Base-by-base conservation (phyloP, 2,329 filamentous ascomycete genomes). In the Nemania diffusa region DNA sequence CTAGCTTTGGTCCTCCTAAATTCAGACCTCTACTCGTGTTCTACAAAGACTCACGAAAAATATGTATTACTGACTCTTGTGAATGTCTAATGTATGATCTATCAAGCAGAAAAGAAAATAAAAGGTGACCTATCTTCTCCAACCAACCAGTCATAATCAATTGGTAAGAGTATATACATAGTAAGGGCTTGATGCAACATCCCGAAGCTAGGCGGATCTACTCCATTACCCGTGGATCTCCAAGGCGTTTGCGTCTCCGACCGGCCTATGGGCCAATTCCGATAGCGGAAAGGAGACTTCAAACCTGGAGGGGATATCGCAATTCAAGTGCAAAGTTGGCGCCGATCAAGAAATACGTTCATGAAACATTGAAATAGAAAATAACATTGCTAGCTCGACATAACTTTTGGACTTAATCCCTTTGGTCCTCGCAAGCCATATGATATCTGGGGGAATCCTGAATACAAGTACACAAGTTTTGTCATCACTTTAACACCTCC, bases 401-500 rank as follows among this genome's bases (percentile, higher is more conserved):
- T 56, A 62, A 70, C 66, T 69, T 70, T 69, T 64, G 66, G 65
- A 69, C 66, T 69, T 69, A 69, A 69, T 70, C 69, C 63, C 65
- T 69, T 69, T 64, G 68, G 65, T 67, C 63, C 68, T 67, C 66
- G 51, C 57, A 59, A 70, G 67, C 65, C 53, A 64, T 64, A 69
- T 72, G 68, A 60, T 69, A 72, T 70, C 60, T 69, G 72, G 68
- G 72, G 73, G 72, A 78, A 79, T 76, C 77, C 72, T 73, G 69
- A 74, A 76, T 79, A 79, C 71, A 78, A 78, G 74, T 79, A 79
- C 78, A 79, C 73, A 74, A 68, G 68, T 68, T 69, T 67, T 69
- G 64, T 64, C 63, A 59, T 65, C 65, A 67, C 53, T 57, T 64
- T 48, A 62, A 63, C 58, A 64, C 56, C 64, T 66, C 71, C 67